Conservation (phyloP, 768 basidiomycete genomes). For the Gloeopeniophorella convolvens region DNA sequence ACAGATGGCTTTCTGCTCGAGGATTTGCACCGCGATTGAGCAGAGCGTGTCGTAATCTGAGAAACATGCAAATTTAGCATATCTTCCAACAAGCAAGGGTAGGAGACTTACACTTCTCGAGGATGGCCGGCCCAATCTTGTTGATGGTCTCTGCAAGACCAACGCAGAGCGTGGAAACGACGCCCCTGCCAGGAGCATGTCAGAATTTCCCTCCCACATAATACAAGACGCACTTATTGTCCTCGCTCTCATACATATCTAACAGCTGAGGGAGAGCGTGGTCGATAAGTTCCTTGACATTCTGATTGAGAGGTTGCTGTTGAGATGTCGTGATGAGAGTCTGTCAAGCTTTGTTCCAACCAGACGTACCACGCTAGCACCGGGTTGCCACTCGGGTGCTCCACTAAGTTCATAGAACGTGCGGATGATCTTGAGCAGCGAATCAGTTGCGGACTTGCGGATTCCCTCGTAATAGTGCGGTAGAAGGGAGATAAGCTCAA, state of each 20-base stretch:
- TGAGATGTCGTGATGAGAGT: neutral
- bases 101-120: constrained; percentile 59
- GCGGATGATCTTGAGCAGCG: constrained; percentile 80
- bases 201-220: constrained; percentile 6
- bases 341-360: neutral
- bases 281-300: constrained; percentile 73
- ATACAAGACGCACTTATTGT: constrained; percentile 78
- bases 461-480: constrained; percentile 97
- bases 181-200: constrained; percentile 47
- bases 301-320: constrained; percentile 45
- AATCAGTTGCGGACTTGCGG: constrained; percentile 85
- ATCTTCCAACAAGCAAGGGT: constrained; percentile 7
- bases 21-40: constrained; percentile 73
- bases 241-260: constrained; percentile 89
- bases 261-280: constrained; percentile 69
- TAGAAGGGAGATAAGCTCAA: constrained; percentile 73
- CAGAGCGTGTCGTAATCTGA: constrained; percentile 73
- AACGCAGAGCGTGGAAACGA: constrained; percentile 82
- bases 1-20: constrained; percentile 93
- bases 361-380: constrained; percentile 49
- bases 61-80: neutral
- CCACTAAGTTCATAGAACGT: constrained; percentile 88
- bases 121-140: constrained; percentile 82
- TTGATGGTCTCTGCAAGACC: constrained; percentile 88
- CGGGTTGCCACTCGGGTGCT: constrained; percentile 77